Evolutionary conservation across 2,329 filamentous ascomycete species (phyloP).

Genomic region (Didymosphaeria variabile): DNA sequence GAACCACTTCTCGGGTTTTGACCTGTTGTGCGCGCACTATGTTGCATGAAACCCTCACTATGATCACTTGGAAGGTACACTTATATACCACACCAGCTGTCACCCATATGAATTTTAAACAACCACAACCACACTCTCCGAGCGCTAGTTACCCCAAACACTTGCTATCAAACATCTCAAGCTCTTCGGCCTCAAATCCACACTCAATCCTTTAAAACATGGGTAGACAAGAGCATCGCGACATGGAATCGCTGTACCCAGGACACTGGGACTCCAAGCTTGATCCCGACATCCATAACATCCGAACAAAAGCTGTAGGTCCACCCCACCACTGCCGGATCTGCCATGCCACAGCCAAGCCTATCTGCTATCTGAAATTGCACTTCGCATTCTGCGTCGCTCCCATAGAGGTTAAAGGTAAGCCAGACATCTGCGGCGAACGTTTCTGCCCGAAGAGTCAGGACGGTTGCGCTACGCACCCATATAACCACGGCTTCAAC

Average conservation of each 20-base stretch:
- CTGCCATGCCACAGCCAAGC: neutral
- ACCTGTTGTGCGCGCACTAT: neutral
- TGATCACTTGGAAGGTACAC: neutral
- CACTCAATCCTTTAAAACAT: neutral
- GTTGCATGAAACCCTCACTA: neutral
- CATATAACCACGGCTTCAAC: neutral
- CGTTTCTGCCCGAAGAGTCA: neutral
- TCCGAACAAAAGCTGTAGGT: neutral
- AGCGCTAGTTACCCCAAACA: neutral
- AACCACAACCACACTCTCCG: neutral
- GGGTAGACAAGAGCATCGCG: neutral
- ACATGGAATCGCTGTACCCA: neutral
- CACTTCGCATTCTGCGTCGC: neutral
- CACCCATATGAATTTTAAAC: neutral
- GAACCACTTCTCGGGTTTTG: neutral
- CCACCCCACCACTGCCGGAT: neutral
- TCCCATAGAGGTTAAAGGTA: neutral
- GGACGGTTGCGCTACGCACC: neutral
- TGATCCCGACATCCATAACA: neutral
- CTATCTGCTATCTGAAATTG: neutral
- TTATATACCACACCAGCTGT: neutral
- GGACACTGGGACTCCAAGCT: neutral
- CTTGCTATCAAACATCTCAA: neutral
- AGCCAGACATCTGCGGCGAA: neutral
- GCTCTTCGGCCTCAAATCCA: neutral